These are phyloP conservation scores for Mimosa pudica DNA, from an alignment of 306 rosid genomes.

Conservation along the genomic window DNA sequence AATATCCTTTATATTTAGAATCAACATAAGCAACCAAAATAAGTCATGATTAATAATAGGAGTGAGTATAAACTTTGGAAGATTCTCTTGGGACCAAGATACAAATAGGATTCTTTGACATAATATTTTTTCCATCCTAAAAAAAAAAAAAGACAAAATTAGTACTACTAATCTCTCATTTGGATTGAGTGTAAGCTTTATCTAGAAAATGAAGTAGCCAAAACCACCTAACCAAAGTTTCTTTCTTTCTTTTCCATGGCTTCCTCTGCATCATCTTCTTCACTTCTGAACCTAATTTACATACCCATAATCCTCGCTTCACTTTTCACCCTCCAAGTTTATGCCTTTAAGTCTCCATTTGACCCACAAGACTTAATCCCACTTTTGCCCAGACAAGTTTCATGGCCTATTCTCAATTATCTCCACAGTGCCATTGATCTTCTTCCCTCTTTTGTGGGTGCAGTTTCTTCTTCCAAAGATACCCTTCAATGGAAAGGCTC, in stretches of 20 bases:
- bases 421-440: conserved; percentile 77
- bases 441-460: conserved; percentile 78
- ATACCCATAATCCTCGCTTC: conserved; percentile 17
- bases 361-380: conserved; percentile 73
- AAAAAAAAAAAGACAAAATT: no score
- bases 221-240: not conserved
- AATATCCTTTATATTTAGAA: no score
- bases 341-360: conserved; percentile 46
- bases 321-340: not conserved
- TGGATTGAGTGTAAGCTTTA: no score
- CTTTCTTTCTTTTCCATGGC: conserved; percentile 17
- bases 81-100: no score
- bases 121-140: no score
- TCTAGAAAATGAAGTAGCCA: not conserved
- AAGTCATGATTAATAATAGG: no score
- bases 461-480: conserved; percentile 53
- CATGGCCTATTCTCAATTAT: conserved; percentile 82
- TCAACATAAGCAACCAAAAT: no score
- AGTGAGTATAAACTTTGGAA: no score
- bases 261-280: conserved; percentile 28
- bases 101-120: no score
- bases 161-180: no score
- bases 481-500: conserved; percentile 70
- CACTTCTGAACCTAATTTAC: conserved; percentile 1
- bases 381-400: conserved; percentile 68